These are phyloP conservation scores for Suhomyces taliae DNA, from an alignment of 1,139 yeast genomes.

Conservation along the genomic window DNA sequence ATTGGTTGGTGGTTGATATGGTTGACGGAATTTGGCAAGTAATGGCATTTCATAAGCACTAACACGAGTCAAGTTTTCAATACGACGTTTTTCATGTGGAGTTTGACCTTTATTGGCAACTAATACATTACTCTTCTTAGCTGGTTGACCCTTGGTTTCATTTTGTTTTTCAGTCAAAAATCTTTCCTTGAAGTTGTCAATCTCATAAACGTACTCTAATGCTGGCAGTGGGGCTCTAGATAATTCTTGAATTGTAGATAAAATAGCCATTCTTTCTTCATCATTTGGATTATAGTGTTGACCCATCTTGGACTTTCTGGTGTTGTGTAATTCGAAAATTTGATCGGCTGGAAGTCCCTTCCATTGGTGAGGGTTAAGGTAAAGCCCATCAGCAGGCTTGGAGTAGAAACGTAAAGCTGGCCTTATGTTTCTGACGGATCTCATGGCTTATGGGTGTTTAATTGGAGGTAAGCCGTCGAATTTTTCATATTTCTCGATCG, in stretches of 20 bases:
- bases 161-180: slow-evolving; percentile 47
- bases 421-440: slow-evolving; percentile 11
- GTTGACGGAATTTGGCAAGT: slow-evolving; percentile 70
- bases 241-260: slow-evolving; percentile 42
- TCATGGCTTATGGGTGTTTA: slow-evolving; percentile 4
- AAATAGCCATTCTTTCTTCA: slow-evolving; percentile 47
- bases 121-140: slow-evolving; percentile 39
- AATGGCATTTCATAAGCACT: slow-evolving; percentile 93
- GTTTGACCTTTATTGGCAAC: slow-evolving; percentile 40
- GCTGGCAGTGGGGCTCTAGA: slow-evolving; percentile 30
- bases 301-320: slow-evolving; percentile 58
- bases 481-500: slow-evolving; percentile 6
- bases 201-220: slow-evolving; percentile 44
- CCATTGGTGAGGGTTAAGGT: slow-evolving; percentile 67
- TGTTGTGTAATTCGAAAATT: slow-evolving; percentile 59
- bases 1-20: slow-evolving; percentile 44
- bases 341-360: slow-evolving; percentile 62
- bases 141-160: slow-evolving; percentile 40
- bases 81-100: slow-evolving; percentile 39
- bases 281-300: slow-evolving; percentile 56
- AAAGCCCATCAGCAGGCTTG: slow-evolving; percentile 22
- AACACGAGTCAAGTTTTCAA: slow-evolving; percentile 61
- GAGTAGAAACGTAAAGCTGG: slow-evolving; percentile 17
- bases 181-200: slow-evolving; percentile 48
- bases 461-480: slow-evolving; percentile 3